Evolutionary conservation across 208 protist species (phyloP), one percentile per base, ranked within the genome.

Genomic region (Wallacemonas sp.): DNA sequence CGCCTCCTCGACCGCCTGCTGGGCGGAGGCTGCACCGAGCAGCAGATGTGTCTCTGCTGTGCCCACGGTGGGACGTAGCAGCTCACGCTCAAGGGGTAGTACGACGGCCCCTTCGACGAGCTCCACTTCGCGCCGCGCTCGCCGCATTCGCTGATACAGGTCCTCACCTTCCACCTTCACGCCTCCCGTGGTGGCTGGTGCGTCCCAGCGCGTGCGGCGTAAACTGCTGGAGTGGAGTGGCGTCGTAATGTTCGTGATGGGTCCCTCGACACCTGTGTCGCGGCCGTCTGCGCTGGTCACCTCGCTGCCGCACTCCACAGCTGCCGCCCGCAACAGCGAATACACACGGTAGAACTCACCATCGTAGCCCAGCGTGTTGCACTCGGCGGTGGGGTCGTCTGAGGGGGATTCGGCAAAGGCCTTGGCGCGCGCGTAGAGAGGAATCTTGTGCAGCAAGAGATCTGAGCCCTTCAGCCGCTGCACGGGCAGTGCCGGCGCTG

Each of bases 281-380:
- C n/a, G n/a, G n/a, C n/a, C n/a, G n/a, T n/a, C n/a, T n/a, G 47
- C 3, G n/a, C 9, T 19, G 17, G 5, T 4, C 5, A 32, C 11
- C 21, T 9, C 24, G 5, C 24, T 8, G 21, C 62, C 30, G 5
- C 69, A 36, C 44, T 62, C 38, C 1, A 72, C 54, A 41, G 66
- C 52, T 24, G 57, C 38, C 8, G 68, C 58, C 1, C 65, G 61
- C 9, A 78, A 58, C n/a, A 74, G 61, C 1, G 76, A 70, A 4
- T 75, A 61, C 9, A 91, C 62, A 3, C 80, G 74, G 48, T 91
- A 91, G 29, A 70, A 61, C 38, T 78, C 78, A 0, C 74, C 46
- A 4, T 81, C 76, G 69, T 86, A 87, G 61, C 61, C 61, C 14
- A 91, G 81, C 26, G 74, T 68, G 68, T 91, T 87, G 36, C 72